These are phyloP conservation scores for Tricholoma terreum DNA, from an alignment of 768 basidiomycete genomes.

Conservation along the genomic window DNA sequence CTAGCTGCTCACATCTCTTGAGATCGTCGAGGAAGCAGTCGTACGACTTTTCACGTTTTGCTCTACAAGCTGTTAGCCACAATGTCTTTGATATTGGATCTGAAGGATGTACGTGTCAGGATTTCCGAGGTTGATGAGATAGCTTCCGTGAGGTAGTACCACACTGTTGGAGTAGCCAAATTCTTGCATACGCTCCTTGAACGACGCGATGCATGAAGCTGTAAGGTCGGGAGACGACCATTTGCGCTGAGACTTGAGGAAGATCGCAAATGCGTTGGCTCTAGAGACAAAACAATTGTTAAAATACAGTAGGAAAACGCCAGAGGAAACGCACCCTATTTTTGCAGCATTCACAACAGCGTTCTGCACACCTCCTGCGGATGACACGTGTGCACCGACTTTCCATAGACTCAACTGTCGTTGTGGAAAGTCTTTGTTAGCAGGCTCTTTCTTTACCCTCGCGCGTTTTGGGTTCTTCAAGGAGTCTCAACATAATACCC, in stretches of 20 bases:
- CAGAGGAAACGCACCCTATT: background rate
- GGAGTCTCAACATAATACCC: background rate
- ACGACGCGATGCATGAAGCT: slow-evolving; percentile 47
- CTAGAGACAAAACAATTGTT: slow-evolving; percentile 28
- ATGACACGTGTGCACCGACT: slow-evolving; percentile 82
- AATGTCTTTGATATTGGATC: background rate
- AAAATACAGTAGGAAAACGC: background rate
- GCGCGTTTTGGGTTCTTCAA: slow-evolving; percentile 12
- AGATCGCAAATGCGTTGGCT: slow-evolving; percentile 81
- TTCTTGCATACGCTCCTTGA: slow-evolving; percentile 58
- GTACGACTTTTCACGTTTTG: slow-evolving; percentile 68
- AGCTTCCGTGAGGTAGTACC: slow-evolving; percentile 81
- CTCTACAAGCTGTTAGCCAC: slow-evolving; percentile 29
- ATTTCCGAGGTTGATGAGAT: slow-evolving; percentile 83
- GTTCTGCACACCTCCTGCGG: slow-evolving; percentile 78
- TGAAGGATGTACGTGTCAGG: slow-evolving; percentile 56
- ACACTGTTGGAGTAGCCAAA: slow-evolving; percentile 60
- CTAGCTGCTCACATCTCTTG: slow-evolving; percentile 72
- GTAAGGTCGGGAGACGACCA: slow-evolving; percentile 68
- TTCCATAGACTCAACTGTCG: slow-evolving; percentile 50
- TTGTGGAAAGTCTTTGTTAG: slow-evolving; percentile 23
- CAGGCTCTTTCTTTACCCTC: slow-evolving; percentile 7
- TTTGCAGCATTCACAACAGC: slow-evolving; percentile 58
- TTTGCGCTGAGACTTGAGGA: slow-evolving; percentile 80
- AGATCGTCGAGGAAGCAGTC: slow-evolving; percentile 84